These are phyloP conservation scores for Gossypium trilobum DNA, from an alignment of 441 rosid genomes.

Conservation along the genomic window DNA sequence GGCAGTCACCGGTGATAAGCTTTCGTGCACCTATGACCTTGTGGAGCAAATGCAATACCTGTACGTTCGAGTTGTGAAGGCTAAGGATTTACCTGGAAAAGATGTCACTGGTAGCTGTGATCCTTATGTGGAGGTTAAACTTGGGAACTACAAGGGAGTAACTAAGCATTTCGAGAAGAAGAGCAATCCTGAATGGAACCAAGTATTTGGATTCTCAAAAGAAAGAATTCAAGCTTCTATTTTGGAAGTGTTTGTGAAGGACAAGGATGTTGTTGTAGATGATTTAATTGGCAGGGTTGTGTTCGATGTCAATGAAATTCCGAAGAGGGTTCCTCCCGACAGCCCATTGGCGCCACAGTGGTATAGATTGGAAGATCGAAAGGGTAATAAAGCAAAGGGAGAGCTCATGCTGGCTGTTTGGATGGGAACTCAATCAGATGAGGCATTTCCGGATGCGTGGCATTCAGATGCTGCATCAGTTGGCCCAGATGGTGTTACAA, in stretches of 20 bases:
- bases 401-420: constrained; percentile 85
- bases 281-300: constrained; percentile 60
- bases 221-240: constrained; percentile 73
- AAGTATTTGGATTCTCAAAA: constrained; percentile 77
- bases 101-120: constrained; percentile 66
- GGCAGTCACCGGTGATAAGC: constrained; percentile 50
- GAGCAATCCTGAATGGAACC: constrained; percentile 84
- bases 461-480: constrained; percentile 1
- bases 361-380: constrained; percentile 70
- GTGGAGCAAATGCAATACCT: constrained; percentile 81
- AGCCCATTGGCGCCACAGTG: constrained; percentile 94
- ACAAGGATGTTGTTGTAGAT: constrained; percentile 60
- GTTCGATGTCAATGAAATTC: constrained; percentile 75
- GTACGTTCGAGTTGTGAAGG: constrained; percentile 64
- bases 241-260: constrained; percentile 74
- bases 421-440: constrained; percentile 65
- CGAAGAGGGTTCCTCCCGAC: constrained; percentile 79
- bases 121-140: constrained; percentile 76
- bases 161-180: constrained; percentile 83
- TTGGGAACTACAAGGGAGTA: constrained; percentile 77
- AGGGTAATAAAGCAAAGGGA: constrained; percentile 60
- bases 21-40: constrained; percentile 64
- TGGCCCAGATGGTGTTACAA: neutral
- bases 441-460: neutral
- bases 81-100: constrained; percentile 68